A percentile compares a stretch with the other conserved stretches of the same genome.
phyloP scores from a whole-genome alignment of 345 rosid species.

The Boechera retrofracta region DNA sequence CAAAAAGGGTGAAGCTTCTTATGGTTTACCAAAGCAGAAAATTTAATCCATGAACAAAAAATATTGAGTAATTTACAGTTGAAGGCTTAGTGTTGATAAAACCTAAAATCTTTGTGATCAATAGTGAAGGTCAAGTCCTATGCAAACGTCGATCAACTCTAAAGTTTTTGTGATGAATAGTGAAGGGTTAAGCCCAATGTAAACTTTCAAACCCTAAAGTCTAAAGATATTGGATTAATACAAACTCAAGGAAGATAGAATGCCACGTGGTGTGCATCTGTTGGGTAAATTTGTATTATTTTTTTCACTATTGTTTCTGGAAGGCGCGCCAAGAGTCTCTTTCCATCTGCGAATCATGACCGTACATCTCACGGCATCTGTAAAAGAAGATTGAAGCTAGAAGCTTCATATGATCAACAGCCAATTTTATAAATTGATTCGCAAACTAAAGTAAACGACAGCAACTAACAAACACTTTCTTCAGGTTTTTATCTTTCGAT shows the following conservation, averaged over 20 bases:
- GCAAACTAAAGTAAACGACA: background rate
- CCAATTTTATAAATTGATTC: conserved; percentile 8
- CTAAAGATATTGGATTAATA: too few species aligned
- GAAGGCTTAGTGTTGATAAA: too few species aligned
- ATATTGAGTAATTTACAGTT: too few species aligned
- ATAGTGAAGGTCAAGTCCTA: background rate
- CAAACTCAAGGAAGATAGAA: background rate
- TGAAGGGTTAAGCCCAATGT: background rate
- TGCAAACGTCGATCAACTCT: background rate
- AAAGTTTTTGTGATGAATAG: background rate
- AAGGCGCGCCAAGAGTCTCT: conserved; percentile 32
- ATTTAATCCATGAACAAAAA: background rate
- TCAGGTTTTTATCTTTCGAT: background rate
- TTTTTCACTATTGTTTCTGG: conserved; percentile 12
- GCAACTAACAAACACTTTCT: background rate
- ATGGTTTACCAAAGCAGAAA: background rate
- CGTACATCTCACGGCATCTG: conserved; percentile 2
- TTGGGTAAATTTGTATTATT: background rate
- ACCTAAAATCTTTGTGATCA: too few species aligned
- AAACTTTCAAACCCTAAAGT: too few species aligned
- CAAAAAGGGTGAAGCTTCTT: background rate
- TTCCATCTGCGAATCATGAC: conserved; percentile 9
- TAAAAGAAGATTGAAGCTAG: conserved; percentile 15
- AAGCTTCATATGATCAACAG: conserved; percentile 27
- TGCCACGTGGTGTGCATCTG: conserved; percentile 6